Evolutionary conservation across 306 rosid species (phyloP), one percentile per base, ranked within the genome.

Genomic region (Sphenostylis stenocarpa): DNA sequence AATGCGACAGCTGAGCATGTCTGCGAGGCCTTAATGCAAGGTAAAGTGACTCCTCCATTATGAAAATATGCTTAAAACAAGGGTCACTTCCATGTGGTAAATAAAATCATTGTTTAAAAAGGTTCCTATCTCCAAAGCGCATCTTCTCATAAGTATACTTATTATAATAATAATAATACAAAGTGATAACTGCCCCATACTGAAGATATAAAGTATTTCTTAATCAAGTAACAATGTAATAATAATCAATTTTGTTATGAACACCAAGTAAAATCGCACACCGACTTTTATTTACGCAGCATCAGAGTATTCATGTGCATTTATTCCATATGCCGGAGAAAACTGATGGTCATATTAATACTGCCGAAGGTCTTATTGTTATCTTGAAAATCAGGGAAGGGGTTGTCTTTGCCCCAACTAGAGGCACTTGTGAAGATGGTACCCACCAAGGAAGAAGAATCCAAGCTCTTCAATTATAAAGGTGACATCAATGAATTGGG

Each of bases 351-450:
- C 1, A 16, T 73, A 62, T 52, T 20, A 74, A 78, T 44, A 56
- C 38, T 78, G 47, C 72, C 41, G 44, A 73, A 73, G 49, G 24
- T 44, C 34, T 51, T 26, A n/a, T 63, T 75, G 17, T 76, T 17
- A 11, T 78, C 48, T 70, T 58, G n/a, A 80, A 79, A 83, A 70
- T 13, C 91, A 96, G 99, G 99, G 55, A 82, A 70, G 3, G 98
- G 97, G 4, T 73, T 96, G 82, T 55, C 85, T 41, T 81, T 89
- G 70, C 91, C 85, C 84, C 99, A 96, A 78, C 80, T 96, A 61
- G 99, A 96, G 84, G 99, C 98, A 53, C 80, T 96, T 23, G 98
- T 81, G 36, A 91, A 91, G 82, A 96, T 96, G 99, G 93, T 81
- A 58, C 98, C 91, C 21, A 91, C 91, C 63, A 87, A 86, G 75